A percentile compares a stretch with the other conserved stretches of the same genome.
These are phyloP conservation scores for Phytopythium mirpurense DNA, from an alignment of 352 stramenopile species.

Conservation along the genomic window DNA sequence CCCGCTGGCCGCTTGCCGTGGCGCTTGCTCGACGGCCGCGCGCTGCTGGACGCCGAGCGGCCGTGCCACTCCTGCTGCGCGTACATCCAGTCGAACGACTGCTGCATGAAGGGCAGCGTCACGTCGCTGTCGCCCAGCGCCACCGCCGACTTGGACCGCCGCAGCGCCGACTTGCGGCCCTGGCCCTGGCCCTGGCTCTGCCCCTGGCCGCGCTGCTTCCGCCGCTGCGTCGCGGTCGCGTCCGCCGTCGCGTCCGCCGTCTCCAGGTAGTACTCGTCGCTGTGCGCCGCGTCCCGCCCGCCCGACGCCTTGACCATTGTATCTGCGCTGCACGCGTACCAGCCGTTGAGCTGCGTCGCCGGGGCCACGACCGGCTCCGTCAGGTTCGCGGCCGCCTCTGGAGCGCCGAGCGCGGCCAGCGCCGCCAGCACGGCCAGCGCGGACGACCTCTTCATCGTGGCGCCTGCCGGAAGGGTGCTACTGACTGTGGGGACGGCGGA, in stretches of 20 bases:
- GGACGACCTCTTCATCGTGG: neutral
- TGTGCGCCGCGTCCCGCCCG: constrained; percentile 17
- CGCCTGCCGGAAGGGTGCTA: neutral
- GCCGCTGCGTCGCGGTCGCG: neutral
- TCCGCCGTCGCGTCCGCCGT: constrained; percentile 5
- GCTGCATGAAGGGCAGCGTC: constrained; percentile 27
- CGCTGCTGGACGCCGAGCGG: neutral
- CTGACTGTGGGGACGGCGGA: neutral
- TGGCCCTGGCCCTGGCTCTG: neutral
- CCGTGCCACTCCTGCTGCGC: constrained; percentile 19
- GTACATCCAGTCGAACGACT: constrained; percentile 31
- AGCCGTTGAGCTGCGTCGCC: constrained; percentile 44
- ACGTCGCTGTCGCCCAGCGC: neutral
- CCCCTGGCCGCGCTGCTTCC: neutral
- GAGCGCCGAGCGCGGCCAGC: neutral
- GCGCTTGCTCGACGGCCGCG: neutral
- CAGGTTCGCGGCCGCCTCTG: constrained; percentile 1
- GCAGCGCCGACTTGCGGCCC: neutral
- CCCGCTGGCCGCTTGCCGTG: constrained; percentile 9
- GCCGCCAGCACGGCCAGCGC: neutral
- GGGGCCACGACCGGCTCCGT: constrained; percentile 4
- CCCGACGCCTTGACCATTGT: constrained; percentile 16
- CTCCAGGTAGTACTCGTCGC: constrained; percentile 37
- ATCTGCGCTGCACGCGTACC: constrained; percentile 43
- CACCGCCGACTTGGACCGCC: neutral